A percentile compares a stretch with the other conserved stretches of the same genome.
Evolutionary conservation across 2,329 filamentous ascomycete species (phyloP).

Genomic region (Fusarium succisae): DNA sequence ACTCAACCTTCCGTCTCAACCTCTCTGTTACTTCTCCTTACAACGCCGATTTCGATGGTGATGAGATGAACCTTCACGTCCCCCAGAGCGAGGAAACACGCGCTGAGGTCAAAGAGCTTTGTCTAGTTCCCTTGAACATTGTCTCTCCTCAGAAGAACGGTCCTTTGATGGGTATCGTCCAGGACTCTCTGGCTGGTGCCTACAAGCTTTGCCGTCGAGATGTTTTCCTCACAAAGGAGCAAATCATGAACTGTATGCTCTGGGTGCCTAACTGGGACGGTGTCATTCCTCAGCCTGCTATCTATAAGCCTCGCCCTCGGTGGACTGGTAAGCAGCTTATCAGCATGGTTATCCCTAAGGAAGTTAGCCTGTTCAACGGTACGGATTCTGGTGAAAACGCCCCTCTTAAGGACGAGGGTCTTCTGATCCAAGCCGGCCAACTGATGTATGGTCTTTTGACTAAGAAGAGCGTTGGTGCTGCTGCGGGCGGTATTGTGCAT

Average conservation of each 20-base stretch:
- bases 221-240: constrained; percentile 86
- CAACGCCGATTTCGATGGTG: constrained; percentile 99
- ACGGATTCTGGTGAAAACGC: constrained; percentile 69
- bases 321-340: constrained; percentile 99
- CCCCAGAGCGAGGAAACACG: constrained; percentile 97
- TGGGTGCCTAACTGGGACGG: constrained; percentile 99
- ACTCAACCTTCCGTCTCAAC: constrained; percentile 97
- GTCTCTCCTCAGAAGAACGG: constrained; percentile 97
- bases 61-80: constrained; percentile 99
- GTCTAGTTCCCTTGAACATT: constrained; percentile 98
- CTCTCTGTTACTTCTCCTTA: constrained; percentile 97
- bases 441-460: constrained; percentile 89
- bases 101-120: constrained; percentile 92
- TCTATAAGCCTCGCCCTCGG: constrained; percentile 87
- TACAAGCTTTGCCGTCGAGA: constrained; percentile 98
- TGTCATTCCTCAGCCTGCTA: constrained; percentile 90
- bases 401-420: constrained; percentile 77
- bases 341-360: constrained; percentile 88
- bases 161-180: constrained; percentile 98
- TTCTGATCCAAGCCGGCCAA: constrained; percentile 87
- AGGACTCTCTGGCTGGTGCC: constrained; percentile 94
- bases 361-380: constrained; percentile 78
- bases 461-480: constrained; percentile 94
- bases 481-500: constrained; percentile 90
- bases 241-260: constrained; percentile 96